Conservation (phyloP, 2,329 filamentous ascomycete species). For the Beauveria scarabaeidicola region DNA sequence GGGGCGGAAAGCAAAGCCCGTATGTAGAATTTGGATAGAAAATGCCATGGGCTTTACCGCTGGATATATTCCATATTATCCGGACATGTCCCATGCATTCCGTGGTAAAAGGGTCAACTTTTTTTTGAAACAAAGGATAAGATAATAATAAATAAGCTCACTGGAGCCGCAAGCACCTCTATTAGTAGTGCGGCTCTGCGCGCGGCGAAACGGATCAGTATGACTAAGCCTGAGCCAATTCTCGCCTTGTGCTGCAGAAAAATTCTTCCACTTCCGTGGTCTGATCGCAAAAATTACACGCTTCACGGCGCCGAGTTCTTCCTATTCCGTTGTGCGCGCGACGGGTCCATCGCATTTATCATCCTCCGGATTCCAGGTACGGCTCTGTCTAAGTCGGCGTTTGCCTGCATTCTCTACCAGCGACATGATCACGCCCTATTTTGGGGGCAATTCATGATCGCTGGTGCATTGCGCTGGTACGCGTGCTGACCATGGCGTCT, state of each 20-base stretch:
- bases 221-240: slow-evolving; percentile 2
- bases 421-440: background rate
- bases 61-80: background rate
- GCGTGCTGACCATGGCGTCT: slow-evolving; percentile 9
- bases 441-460: background rate
- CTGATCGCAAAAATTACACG: slow-evolving; percentile 13
- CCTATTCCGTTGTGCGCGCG: slow-evolving; percentile 34
- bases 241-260: slow-evolving; percentile 8
- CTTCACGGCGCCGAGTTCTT: slow-evolving; percentile 34
- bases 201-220: background rate
- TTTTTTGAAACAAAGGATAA: background rate
- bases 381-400: slow-evolving; percentile 27
- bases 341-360: slow-evolving; percentile 35
- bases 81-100: background rate
- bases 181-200: background rate
- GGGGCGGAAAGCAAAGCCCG: background rate
- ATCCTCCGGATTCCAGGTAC: slow-evolving; percentile 28
- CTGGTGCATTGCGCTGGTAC: background rate
- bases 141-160: background rate
- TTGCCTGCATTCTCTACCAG: slow-evolving; percentile 2
- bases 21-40: background rate
- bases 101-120: background rate
- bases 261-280: slow-evolving; percentile 19
- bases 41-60: background rate
- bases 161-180: background rate